Percentiles rank a stretch among this genome's conserved stretches.
phyloP scores from a whole-genome alignment of 352 stramenopile genomes.

The Pythium dissotocum region DNA sequence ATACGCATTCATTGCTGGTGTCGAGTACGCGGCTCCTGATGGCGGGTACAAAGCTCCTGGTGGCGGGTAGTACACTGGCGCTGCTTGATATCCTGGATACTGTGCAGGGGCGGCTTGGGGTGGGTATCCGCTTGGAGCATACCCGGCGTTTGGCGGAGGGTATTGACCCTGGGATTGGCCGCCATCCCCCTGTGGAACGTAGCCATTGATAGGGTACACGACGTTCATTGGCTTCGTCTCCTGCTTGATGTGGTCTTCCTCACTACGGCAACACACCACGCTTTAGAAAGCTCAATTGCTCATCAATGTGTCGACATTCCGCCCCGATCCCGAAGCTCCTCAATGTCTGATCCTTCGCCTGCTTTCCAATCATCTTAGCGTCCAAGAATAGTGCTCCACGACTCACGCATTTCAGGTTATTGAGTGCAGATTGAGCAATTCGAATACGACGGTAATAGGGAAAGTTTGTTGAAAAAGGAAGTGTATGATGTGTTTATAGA shows the following conservation, averaged over 20 bases:
- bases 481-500: not conserved
- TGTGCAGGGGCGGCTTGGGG: not conserved
- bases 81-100: no score
- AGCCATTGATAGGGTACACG: constrained; percentile 14
- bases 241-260: not conserved
- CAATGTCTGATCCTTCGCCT: no score
- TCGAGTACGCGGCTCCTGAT: no score
- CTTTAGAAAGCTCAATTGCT: not conserved
- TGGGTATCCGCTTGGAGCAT: not conserved
- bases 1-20: not conserved
- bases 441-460: no score
- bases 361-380: no score
- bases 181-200: not conserved
- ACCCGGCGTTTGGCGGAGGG: not conserved
- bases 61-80: no score
- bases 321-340: no score
- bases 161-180: not conserved
- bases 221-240: not conserved
- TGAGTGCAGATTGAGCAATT: no score
- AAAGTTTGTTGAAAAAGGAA: not conserved
- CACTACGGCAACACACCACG: no score
- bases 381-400: no score
- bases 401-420: no score
- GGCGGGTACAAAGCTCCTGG: not conserved
- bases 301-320: no score